Evolutionary conservation across 352 stramenopile genomes (phyloP).

Genomic region (Globisporangium apiculatum): DNA sequence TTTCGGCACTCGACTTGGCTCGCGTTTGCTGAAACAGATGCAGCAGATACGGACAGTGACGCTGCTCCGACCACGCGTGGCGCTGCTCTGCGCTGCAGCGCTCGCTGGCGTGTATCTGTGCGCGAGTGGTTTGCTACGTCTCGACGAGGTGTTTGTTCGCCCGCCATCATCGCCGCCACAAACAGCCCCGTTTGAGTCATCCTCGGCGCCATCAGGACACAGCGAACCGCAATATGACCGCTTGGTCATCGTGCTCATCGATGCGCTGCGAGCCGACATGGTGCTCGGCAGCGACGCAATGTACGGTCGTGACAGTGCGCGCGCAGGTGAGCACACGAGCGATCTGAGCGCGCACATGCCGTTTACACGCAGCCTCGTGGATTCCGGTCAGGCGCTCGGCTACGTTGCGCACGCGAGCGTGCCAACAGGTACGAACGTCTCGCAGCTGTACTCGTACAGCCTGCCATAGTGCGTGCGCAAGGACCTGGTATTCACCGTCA

Average conservation of each 20-base stretch:
- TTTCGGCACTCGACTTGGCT: too few relatives aligned
- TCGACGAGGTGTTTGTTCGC: slow-evolving; percentile 42
- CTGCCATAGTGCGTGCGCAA: too few relatives aligned
- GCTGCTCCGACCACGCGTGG: too few relatives aligned
- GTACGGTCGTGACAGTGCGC: slow-evolving; percentile 7
- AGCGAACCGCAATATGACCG: slow-evolving; percentile 44
- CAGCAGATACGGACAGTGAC: too few relatives aligned
- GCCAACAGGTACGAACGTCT: slow-evolving; percentile 31
- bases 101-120: slow-evolving; percentile 37
- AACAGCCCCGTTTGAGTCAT: neutral
- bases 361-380: slow-evolving; percentile 47
- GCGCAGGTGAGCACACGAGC: neutral
- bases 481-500: too few relatives aligned
- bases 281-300: slow-evolving; percentile 63
- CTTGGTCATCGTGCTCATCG: slow-evolving; percentile 82
- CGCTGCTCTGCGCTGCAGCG: slow-evolving; percentile 30
- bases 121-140: slow-evolving; percentile 44
- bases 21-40: too few relatives aligned
- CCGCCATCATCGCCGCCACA: slow-evolving; percentile 9
- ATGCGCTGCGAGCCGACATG: slow-evolving; percentile 85
- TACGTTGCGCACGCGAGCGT: slow-evolving; percentile 80
- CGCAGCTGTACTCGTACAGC: too few relatives aligned
- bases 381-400: slow-evolving; percentile 37
- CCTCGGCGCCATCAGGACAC: neutral
- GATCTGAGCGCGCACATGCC: slow-evolving; percentile 70